Evolutionary conservation across 2,329 filamentous ascomycete genomes (phyloP).

Genomic region (Nemania abortiva): DNA sequence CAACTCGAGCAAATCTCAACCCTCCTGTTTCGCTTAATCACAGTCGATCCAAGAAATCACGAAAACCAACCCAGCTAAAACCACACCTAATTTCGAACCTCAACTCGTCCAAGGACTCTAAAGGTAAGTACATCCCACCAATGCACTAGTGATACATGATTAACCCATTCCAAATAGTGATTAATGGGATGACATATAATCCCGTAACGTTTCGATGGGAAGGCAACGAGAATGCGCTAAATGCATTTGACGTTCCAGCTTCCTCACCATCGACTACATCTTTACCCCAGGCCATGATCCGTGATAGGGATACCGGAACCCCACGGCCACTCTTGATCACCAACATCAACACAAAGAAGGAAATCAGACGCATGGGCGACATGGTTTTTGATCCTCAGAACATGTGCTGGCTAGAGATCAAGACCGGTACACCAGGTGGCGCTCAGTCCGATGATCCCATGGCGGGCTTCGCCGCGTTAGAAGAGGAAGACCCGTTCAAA

Average conservation of each 20-base stretch:
- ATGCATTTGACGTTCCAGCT: constrained; percentile 77
- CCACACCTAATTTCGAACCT: constrained; percentile 92
- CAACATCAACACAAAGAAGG: constrained; percentile 85
- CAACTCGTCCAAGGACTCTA: constrained; percentile 77
- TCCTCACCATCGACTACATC: constrained; percentile 67
- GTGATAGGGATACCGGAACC: constrained; percentile 70
- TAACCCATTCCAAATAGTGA: constrained; percentile 62
- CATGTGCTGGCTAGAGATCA: constrained; percentile 96
- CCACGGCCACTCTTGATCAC: constrained; percentile 86
- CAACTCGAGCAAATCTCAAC: constrained; percentile 62
- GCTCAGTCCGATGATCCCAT: constrained; percentile 68
- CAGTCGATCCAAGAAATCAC: constrained; percentile 67
- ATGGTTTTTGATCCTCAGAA: constrained; percentile 98
- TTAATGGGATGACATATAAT: constrained; percentile 98
- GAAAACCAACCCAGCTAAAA: constrained; percentile 72
- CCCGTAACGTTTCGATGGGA: constrained; percentile 90
- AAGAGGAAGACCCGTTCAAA: constrained; percentile 94
- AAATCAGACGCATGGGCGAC: constrained; percentile 92
- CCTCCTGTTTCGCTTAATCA: constrained; percentile 59
- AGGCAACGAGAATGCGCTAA: constrained; percentile 89
- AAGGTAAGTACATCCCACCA: constrained; percentile 69
- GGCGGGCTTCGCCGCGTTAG: constrained; percentile 75
- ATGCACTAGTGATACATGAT: neutral
- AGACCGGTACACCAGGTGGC: constrained; percentile 60
- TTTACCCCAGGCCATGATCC: constrained; percentile 56